These are phyloP conservation scores for Xerocomus brunneocitrinus DNA, from an alignment of 768 basidiomycete genomes.

Conservation along the genomic window DNA sequence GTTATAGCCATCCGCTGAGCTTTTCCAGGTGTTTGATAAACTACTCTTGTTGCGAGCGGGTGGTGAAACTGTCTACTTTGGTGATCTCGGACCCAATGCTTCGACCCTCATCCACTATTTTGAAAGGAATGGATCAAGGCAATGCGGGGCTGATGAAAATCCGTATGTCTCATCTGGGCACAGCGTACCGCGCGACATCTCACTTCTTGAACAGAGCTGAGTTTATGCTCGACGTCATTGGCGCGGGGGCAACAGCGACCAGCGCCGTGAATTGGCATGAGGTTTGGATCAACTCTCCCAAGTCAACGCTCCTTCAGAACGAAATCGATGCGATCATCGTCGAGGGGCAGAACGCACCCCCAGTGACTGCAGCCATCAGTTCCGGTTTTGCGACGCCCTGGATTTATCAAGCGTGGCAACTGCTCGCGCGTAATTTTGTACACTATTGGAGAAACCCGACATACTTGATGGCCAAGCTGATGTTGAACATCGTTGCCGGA, in stretches of 20 bases:
- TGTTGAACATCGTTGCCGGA: slow-evolving; percentile 49
- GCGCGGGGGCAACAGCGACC: slow-evolving; percentile 63
- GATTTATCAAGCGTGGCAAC: slow-evolving; percentile 42
- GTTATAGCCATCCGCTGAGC: slow-evolving; percentile 66
- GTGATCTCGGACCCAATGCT: slow-evolving; percentile 61
- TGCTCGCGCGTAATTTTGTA: slow-evolving; percentile 41
- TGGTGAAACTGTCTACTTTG: slow-evolving; percentile 64
- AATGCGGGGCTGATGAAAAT: slow-evolving; percentile 65
- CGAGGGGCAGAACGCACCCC: slow-evolving; percentile 41
- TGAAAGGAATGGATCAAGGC: slow-evolving; percentile 58
- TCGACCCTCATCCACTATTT: slow-evolving; percentile 74
- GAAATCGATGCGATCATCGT: slow-evolving; percentile 46
- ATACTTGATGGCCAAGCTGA: slow-evolving; percentile 56
- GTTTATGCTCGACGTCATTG: slow-evolving; percentile 70
- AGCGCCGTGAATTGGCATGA: slow-evolving; percentile 55
- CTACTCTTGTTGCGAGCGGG: slow-evolving; percentile 74
- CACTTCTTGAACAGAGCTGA: slow-evolving; percentile 40
- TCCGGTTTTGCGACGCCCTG: slow-evolving; percentile 52
- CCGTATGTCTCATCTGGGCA: slow-evolving; percentile 38
- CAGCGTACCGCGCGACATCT: too few relatives aligned
- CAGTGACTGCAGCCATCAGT: slow-evolving; percentile 35
- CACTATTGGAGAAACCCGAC: slow-evolving; percentile 56
- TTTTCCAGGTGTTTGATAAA: slow-evolving; percentile 79
- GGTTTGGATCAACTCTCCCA: slow-evolving; percentile 54
- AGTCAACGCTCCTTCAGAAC: slow-evolving; percentile 32